Percentiles rank a stretch among this genome's conserved stretches.
These are phyloP conservation scores for Vigna radiata DNA, from an alignment of 306 rosid species.

Conservation along the genomic window DNA sequence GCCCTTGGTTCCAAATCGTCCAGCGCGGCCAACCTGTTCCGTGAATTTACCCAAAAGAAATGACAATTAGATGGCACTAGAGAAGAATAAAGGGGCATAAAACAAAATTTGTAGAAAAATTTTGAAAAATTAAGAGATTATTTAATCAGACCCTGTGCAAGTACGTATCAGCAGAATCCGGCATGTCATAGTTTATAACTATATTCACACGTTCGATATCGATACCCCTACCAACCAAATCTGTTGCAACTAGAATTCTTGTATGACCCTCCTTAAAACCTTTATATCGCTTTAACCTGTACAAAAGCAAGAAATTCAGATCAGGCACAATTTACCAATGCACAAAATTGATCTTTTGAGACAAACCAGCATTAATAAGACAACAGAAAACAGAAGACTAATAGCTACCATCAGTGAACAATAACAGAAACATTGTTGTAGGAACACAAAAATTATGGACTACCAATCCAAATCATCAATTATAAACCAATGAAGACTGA, in stretches of 20 bases:
- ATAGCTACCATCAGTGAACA: no score
- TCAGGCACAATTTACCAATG: not conserved
- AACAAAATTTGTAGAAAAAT: not conserved
- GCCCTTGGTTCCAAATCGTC: constrained; percentile 97
- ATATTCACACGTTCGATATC: constrained; percentile 98
- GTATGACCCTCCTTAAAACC: constrained; percentile 98
- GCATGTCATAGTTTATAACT: constrained; percentile 98
- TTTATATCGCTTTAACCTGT: constrained; percentile 67
- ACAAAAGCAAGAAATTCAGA: not conserved
- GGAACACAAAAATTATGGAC: not conserved
- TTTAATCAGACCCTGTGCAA: constrained; percentile 79
- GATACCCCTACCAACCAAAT: constrained; percentile 95
- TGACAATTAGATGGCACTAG: not conserved
- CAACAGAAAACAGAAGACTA: not conserved
- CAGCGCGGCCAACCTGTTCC: constrained; percentile 94
- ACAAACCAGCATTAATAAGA: not conserved
- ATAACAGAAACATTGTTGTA: not conserved
- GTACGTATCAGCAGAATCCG: constrained; percentile 97
- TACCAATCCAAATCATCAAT: not conserved
- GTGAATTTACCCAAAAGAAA: not conserved
- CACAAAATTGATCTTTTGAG: not conserved
- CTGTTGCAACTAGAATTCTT: constrained; percentile 97
- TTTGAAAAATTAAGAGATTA: not conserved
- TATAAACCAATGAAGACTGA: no score
- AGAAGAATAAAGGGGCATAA: not conserved